Percentiles rank a stretch among this genome's conserved stretches.
Conservation (phyloP, 495 filamentous ascomycete genomes). For the Trichoderma gamsii region DNA sequence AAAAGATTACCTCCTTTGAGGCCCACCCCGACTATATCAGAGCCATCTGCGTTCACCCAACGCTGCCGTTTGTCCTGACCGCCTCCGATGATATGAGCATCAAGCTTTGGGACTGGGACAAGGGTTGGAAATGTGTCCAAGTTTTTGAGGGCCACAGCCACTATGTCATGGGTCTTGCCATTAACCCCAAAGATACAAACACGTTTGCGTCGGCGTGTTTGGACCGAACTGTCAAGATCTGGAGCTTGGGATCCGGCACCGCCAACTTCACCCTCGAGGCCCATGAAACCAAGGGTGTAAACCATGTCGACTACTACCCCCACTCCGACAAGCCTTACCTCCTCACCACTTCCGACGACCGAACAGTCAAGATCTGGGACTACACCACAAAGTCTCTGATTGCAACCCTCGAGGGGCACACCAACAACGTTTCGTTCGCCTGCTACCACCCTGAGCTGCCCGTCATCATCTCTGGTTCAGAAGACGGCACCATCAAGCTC, state of each 20-base stretch:
- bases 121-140: constrained; percentile 95
- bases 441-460: constrained; percentile 97
- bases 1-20: constrained; percentile 98
- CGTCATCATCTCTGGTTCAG: constrained; percentile 96
- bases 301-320: constrained; percentile 96
- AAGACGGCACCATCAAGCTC: constrained; percentile 96
- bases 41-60: constrained; percentile 93
- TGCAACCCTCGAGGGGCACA: constrained; percentile 93
- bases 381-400: constrained; percentile 97
- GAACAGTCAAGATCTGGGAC: constrained; percentile 95
- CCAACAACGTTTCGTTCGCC: constrained; percentile 97
- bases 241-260: constrained; percentile 83
- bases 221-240: constrained; percentile 96
- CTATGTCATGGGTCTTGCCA: constrained; percentile 99
- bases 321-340: constrained; percentile 96
- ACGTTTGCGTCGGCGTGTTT: constrained; percentile 94
- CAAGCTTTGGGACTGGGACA: constrained; percentile 99
- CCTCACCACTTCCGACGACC: constrained; percentile 91
- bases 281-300: constrained; percentile 96
- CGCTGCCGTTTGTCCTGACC: constrained; percentile 91
- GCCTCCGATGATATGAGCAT: constrained; percentile 99
- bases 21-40: constrained; percentile 99
- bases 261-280: constrained; percentile 96
- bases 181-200: constrained; percentile 98
- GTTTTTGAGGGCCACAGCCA: constrained; percentile 97